Evolutionary conservation across 139 green algal genomes (phyloP), one percentile per base, ranked within the genome.

Genomic region (Closterium sp.): DNA sequence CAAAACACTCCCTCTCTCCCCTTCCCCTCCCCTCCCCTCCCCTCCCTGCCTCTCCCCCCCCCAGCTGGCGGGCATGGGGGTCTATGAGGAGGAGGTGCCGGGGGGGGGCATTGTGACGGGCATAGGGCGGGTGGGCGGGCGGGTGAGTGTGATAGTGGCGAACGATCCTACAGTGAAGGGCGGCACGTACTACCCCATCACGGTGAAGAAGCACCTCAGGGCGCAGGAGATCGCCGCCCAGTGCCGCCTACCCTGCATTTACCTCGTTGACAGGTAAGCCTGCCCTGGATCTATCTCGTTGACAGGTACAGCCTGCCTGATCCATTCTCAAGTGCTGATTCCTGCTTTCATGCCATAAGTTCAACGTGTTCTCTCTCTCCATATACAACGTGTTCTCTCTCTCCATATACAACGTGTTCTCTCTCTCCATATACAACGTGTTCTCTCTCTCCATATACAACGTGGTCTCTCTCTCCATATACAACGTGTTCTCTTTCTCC

Each of bases 111-210:
- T 99, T 16, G 96, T 99, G 23, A 99, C 97, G 2, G 97, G 97
- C 35, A 95, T 99, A 5, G 97, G 97, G 9, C 84, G 90, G 1
- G 96, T 99, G 33, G 91, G 96, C 7, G 97, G 97, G 21, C 90
- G 94, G 76, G 90, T 97, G 66, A 96, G 97, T 36, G 96, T 96
- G 28, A 36, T 99, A 1, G 97, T 97, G 28, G 97, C 97, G 66
- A 99, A 99, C 91, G 97, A 99, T 87, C 96, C 97, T 6, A 99
- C 97, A 10, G 96, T 98, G 69, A 98, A 98, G 94, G 97, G 96
- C 36, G 6, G 4, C 36, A 12, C 36, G 4, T 99, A 99, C 95
- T 98, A 98, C 94, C 97, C 97, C 3, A 97, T 99, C 93, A 99
- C 97, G 0, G 91, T 93, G 0, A 94, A 98, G 96, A 99, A 98